Evolutionary conservation across 305 asterid species (phyloP).

Genomic region (Petunia hybrid): DNA sequence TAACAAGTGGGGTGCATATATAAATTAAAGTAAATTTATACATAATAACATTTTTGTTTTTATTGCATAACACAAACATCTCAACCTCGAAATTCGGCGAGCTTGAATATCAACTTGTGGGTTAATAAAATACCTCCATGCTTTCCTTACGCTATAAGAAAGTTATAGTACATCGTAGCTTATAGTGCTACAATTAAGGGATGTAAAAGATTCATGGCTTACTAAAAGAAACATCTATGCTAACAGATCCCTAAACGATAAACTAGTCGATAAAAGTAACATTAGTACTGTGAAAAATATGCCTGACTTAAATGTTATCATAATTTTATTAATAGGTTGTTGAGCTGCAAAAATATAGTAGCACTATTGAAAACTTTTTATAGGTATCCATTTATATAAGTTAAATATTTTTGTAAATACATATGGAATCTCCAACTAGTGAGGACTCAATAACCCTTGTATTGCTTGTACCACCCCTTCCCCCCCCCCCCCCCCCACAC

Average conservation of each 20-base stretch:
- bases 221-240: not conserved
- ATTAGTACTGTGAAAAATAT: too few species aligned
- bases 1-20: not conserved
- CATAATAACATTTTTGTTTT: not conserved
- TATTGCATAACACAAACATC: not conserved
- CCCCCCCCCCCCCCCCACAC: not conserved
- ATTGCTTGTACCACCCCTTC: not conserved
- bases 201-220: not conserved
- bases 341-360: too few species aligned
- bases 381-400: too few species aligned
- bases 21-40: not conserved
- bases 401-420: not conserved
- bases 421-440: constrained; percentile 48
- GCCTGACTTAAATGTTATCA: too few species aligned
- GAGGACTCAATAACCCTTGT: constrained; percentile 37
- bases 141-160: not conserved
- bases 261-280: too few species aligned
- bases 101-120: not conserved
- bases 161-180: not conserved
- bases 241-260: too few species aligned
- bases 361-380: too few species aligned
- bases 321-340: too few species aligned
- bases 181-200: not conserved
- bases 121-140: not conserved
- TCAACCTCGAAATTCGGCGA: not conserved